phyloP scores from a whole-genome alignment of 495 filamentous ascomycete species.

The Neurospora sp. region DNA sequence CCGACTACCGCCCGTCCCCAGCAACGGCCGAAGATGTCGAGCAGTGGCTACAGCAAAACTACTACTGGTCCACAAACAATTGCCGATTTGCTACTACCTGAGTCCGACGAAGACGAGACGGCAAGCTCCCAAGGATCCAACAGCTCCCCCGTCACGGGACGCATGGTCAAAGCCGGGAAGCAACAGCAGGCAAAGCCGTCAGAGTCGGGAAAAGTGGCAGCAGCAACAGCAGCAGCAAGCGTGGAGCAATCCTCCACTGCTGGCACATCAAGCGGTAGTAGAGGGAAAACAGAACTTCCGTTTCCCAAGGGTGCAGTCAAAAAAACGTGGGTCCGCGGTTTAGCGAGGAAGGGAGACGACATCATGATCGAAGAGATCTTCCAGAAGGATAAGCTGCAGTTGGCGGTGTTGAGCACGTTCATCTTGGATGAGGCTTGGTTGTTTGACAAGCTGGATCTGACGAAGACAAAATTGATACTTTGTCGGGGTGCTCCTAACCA shows the following conservation, averaged over 20 bases:
- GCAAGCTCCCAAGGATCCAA: background rate
- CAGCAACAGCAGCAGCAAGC: background rate
- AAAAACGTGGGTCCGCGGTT: conserved; percentile 63
- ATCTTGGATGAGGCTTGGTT: conserved; percentile 61
- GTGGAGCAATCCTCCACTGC: background rate
- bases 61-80: background rate
- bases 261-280: background rate
- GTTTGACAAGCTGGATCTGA: conserved; percentile 30
- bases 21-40: conserved; percentile 19
- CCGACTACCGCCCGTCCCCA: conserved; percentile 2
- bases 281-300: conserved; percentile 24
- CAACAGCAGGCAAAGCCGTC: background rate
- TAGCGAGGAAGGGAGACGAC: conserved; percentile 50
- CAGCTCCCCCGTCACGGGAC: background rate
- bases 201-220: background rate
- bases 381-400: conserved; percentile 54
- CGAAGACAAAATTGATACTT: conserved; percentile 31
- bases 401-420: conserved; percentile 79
- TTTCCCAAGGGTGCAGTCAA: conserved; percentile 70
- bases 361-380: conserved; percentile 89
- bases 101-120: background rate
- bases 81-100: background rate
- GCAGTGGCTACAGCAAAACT: background rate
- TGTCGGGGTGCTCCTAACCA: background rate
- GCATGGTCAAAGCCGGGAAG: background rate